Percentiles rank a stretch among this genome's conserved stretches.
Conservation (phyloP, 495 filamentous ascomycete species). For the Mycothermus thermophilus region DNA sequence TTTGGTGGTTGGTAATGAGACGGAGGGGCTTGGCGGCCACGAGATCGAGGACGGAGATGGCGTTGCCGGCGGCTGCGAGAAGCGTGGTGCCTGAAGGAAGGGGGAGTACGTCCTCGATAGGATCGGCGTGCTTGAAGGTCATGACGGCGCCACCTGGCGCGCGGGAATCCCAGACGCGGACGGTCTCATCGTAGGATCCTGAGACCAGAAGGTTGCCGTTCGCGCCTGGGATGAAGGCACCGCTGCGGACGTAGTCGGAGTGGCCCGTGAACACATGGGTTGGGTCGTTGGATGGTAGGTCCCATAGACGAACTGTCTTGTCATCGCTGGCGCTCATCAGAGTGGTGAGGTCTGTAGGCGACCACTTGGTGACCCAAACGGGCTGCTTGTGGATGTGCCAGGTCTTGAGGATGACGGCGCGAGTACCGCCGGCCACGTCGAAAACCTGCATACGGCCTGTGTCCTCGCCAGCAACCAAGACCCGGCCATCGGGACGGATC, state of each 20-base stretch:
- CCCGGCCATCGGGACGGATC: conserved; percentile 74
- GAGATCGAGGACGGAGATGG: conserved; percentile 87
- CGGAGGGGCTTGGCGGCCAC: conserved; percentile 79
- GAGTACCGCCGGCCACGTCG: conserved; percentile 50
- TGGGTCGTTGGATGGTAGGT: conserved; percentile 66
- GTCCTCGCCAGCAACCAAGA: conserved; percentile 82
- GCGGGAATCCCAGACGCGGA: conserved; percentile 84
- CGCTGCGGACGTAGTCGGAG: conserved; percentile 78
- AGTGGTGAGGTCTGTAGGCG: conserved; percentile 68
- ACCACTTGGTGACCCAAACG: conserved; percentile 83
- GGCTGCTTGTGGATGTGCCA: conserved; percentile 94
- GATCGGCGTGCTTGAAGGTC: conserved; percentile 81
- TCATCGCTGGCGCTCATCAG: conserved; percentile 81
- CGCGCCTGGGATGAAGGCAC: conserved; percentile 70
- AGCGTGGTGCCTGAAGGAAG: conserved; percentile 76
- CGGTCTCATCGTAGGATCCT: conserved; percentile 88
- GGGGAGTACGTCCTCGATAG: conserved; percentile 75
- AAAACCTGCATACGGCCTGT: conserved; percentile 87
- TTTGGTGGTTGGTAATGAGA: conserved; percentile 86
- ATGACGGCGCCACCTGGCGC: conserved; percentile 54
- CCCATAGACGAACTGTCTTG: conserved; percentile 84
- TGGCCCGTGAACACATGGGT: conserved; percentile 74
- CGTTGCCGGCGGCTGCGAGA: conserved; percentile 70
- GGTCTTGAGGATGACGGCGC: conserved; percentile 84
- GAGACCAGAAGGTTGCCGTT: conserved; percentile 63